These are phyloP conservation scores for Phylloporus sp. DNA, from an alignment of 1,284 basidiomycete species.

Conservation along the genomic window DNA sequence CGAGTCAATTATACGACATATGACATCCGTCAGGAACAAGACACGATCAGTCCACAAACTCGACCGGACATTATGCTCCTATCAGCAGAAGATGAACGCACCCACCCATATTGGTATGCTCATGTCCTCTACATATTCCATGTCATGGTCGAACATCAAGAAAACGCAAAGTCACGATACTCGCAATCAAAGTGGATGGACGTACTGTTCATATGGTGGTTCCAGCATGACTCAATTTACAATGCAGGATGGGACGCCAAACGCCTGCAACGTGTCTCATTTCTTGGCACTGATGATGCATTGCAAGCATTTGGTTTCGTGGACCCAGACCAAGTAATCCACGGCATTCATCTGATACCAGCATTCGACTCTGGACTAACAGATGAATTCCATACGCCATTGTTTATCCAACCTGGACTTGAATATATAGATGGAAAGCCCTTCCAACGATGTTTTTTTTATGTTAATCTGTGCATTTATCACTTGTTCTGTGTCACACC, in stretches of 20 bases:
- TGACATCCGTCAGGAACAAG: too few relatives aligned
- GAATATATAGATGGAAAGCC: not conserved
- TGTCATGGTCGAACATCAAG: not conserved
- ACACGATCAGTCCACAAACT: not conserved
- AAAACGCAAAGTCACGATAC: not conserved
- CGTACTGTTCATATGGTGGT: not conserved
- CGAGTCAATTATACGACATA: constrained; percentile 15
- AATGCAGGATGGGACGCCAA: not conserved
- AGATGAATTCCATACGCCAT: not conserved
- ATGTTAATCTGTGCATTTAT: not conserved
- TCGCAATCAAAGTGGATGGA: not conserved
- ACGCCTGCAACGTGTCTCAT: not conserved
- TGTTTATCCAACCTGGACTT: not conserved
- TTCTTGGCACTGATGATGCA: not conserved
- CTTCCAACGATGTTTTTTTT: not conserved
- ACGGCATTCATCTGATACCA: not conserved
- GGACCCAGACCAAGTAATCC: not conserved
- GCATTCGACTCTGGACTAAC: not conserved
- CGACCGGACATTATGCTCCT: constrained; percentile 11
- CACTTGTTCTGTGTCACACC: not conserved
- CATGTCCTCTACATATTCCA: not conserved
- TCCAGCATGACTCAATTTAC: not conserved
- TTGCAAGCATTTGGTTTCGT: not conserved
- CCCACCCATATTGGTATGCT: constrained; percentile 17
- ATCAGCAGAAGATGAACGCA: not conserved